phyloP scores from a whole-genome alignment of 2,329 filamentous ascomycete genomes.

The Leptodontidium sp. region DNA sequence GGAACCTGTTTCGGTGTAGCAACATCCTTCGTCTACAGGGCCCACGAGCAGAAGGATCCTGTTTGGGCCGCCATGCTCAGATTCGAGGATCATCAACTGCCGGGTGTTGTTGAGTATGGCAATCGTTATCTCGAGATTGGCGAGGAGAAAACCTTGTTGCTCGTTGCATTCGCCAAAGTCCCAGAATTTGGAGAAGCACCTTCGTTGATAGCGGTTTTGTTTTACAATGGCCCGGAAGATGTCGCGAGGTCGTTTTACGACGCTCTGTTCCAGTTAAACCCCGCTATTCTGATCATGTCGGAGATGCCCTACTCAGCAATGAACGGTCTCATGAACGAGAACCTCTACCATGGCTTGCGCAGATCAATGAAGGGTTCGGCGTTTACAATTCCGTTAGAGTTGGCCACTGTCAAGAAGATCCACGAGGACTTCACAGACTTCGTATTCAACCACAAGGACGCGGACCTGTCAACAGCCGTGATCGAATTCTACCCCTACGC shows the following conservation, averaged over 20 bases:
- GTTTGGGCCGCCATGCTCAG: slow-evolving; percentile 36
- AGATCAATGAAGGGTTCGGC: slow-evolving; percentile 50
- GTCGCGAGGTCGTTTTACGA: slow-evolving; percentile 44
- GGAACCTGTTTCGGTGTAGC: slow-evolving; percentile 34
- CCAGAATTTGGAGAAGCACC: not conserved
- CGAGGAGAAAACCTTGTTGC: not conserved
- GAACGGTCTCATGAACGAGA: slow-evolving; percentile 47
- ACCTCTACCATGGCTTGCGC: slow-evolving; percentile 47
- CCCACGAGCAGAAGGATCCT: slow-evolving; percentile 30
- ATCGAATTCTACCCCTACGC: slow-evolving; percentile 37
- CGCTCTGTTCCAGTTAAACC: slow-evolving; percentile 41
- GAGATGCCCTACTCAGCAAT: slow-evolving; percentile 47
- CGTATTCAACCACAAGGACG: slow-evolving; percentile 37
- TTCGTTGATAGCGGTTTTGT: slow-evolving; percentile 26
- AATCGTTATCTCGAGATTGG: slow-evolving; percentile 27
- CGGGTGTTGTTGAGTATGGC: slow-evolving; percentile 26
- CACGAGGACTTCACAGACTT: slow-evolving; percentile 44
- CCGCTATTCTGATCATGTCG: slow-evolving; percentile 41
- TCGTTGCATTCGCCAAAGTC: slow-evolving; percentile 7
- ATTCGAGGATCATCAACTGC: slow-evolving; percentile 29
- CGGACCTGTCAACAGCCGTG: slow-evolving; percentile 34
- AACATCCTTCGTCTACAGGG: slow-evolving; percentile 19
- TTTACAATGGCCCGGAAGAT: slow-evolving; percentile 48
- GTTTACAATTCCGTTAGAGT: slow-evolving; percentile 47
- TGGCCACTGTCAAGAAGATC: slow-evolving; percentile 40